Evolutionary conservation across 2,329 filamentous ascomycete species (phyloP).

Genomic region (Boeremia lycopersici): DNA sequence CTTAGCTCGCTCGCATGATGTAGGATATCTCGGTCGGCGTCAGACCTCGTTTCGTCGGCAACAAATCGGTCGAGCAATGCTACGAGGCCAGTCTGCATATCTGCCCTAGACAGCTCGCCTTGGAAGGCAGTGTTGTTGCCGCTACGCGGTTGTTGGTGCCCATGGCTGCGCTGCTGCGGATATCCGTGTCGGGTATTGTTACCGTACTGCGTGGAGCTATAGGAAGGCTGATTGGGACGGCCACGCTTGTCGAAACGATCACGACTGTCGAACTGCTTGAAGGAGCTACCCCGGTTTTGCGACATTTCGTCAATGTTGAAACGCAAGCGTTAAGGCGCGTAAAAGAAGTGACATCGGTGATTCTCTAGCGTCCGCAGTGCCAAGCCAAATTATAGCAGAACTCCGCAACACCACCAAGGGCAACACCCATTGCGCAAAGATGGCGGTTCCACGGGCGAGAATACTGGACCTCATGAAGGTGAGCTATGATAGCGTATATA

Average conservation of each 20-base stretch:
- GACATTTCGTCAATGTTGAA: conserved; percentile 22
- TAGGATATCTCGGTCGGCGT: conserved; percentile 34
- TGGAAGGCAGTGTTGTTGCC: neutral
- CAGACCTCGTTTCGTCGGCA: conserved; percentile 31
- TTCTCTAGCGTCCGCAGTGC: conserved; percentile 18
- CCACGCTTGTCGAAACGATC: conserved; percentile 24
- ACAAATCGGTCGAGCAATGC: conserved; percentile 39
- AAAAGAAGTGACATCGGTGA: conserved; percentile 8
- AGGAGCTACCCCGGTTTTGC: conserved; percentile 26
- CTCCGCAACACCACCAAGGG: conserved; percentile 18
- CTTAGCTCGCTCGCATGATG: conserved; percentile 39
- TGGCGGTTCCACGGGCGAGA: conserved; percentile 60
- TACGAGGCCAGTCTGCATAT: conserved; percentile 40
- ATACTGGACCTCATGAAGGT: conserved; percentile 80
- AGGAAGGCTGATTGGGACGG: conserved; percentile 9
- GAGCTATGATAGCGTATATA: conserved; percentile 17
- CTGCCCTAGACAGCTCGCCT: conserved; percentile 25
- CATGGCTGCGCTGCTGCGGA: conserved; percentile 12
- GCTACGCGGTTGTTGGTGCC: conserved; percentile 6
- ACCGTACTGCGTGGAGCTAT: conserved; percentile 5
- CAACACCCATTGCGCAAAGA: conserved; percentile 31
- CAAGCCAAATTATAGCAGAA: conserved; percentile 22
- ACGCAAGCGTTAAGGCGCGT: neutral
- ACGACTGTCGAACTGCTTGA: conserved; percentile 29
- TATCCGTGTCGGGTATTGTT: conserved; percentile 5